Evolutionary conservation across 306 rosid genomes (phyloP), one percentile per base, ranked within the genome.

Genomic region (Fragaria ananassa): DNA sequence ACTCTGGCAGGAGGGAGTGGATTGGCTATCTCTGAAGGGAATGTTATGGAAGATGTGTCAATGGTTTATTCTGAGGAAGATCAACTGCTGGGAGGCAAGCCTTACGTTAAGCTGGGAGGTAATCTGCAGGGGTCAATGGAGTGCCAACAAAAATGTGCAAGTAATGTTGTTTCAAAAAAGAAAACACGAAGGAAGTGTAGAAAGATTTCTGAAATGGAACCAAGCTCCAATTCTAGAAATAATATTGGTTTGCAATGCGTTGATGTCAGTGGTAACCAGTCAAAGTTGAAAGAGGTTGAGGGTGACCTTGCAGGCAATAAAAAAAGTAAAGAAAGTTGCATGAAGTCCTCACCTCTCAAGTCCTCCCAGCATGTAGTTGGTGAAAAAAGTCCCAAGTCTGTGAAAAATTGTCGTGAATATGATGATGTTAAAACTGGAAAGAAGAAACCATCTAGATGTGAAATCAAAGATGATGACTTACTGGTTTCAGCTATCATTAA

Each of bases 381-480:
- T 83, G 85, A 85, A 80, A 79, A 82, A 76, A 71, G 81, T 74
- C 79, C 82, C 13, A 80, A 82, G 77, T 66, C 54, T 29, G 76
- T 84, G 77, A 87, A 67, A 69, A 64, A 44, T n/a, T 18, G 14
- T 77, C 65, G 47, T 75, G 81, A 65, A 69, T 70, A 49, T 79
- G 62, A 56, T 74, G 77, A 58, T 82, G 76, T 84, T 70, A 76
- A 78, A 75, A 78, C 74, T 77, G 89, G 77, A 80, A 83, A 77
- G 74, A 82, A 78, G 58, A 89, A 79, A 83, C 80, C 87, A 61
- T 79, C 58, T 8, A 57, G 82, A 66, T 96, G 98, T 81, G 90
- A 76, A 82, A 91, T 96, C 83, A 89, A 88, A 73, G 99, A 96
- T 77, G 97, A 92, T 61, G 99, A 96, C 84, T 86, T 90, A 71